A percentile compares a stretch with the other conserved stretches of the same genome.
Evolutionary conservation across 352 stramenopile species (phyloP).

Genomic region (Blastocystis sp.): DNA sequence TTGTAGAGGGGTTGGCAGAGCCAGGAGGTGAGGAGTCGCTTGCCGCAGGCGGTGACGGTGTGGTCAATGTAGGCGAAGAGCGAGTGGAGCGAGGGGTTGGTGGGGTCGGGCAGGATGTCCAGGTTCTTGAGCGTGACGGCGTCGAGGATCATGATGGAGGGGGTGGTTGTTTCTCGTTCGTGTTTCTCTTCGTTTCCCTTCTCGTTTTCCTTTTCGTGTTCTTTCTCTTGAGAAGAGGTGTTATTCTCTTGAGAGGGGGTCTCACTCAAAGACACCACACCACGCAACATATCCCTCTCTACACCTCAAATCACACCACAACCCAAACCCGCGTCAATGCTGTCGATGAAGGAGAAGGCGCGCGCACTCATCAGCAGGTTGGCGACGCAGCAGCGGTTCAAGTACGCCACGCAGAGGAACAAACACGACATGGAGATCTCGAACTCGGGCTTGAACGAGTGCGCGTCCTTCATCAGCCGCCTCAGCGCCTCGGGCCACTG

Average conservation of each 20-base stretch:
- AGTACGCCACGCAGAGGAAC: background rate
- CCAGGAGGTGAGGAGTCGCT: constrained; percentile 93
- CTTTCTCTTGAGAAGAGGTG: background rate
- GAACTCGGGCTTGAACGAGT: constrained; percentile 75
- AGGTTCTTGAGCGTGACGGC: constrained; percentile 95
- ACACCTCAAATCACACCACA: constrained; percentile 79
- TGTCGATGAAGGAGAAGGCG: constrained; percentile 76
- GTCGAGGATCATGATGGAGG: constrained; percentile 86
- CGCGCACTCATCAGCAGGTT: constrained; percentile 23
- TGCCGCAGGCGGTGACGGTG: constrained; percentile 90
- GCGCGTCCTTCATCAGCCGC: constrained; percentile 80
- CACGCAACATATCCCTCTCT: constrained; percentile 79
- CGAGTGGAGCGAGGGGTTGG: constrained; percentile 85
- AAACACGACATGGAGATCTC: background rate
- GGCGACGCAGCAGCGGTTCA: constrained; percentile 37
- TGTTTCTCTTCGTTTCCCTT: background rate
- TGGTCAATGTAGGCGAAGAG: constrained; percentile 89
- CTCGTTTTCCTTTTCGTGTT: constrained; percentile 28
- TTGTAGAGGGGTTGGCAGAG: constrained; percentile 93
- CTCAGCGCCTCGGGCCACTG: constrained; percentile 79
- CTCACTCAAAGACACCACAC: background rate
- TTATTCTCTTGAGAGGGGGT: background rate
- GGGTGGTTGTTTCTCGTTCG: background rate
- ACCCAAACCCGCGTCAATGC: constrained; percentile 78
- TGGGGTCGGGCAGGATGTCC: constrained; percentile 89